Evolutionary conservation across 148 eudicot genomes (phyloP), one percentile per base, ranked within the genome.

Genomic region (Spergularia bocconei): DNA sequence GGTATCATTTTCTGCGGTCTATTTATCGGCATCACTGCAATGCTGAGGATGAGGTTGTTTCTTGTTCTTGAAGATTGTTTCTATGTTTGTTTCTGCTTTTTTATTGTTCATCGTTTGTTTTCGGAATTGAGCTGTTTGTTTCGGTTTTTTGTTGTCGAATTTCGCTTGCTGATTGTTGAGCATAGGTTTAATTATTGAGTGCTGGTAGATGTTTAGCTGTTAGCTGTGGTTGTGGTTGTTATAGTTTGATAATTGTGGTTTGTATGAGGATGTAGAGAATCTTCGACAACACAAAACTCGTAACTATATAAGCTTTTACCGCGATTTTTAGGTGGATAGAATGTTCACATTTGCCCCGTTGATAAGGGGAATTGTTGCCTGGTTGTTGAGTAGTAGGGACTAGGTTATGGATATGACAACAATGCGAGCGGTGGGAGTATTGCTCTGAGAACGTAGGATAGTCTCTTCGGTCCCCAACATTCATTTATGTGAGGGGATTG

Each of bases 11-110:
- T 61, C 75, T 94, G 39, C 75, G 97, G 21, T 86, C 87, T 12
- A 90, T 94, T 72, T 94, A 94, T 59, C 87, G 86, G 83, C 97
- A 94, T 78, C 98, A 94, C 76, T 91, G 91, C 85, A 90, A 88
- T 86, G 97, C 98, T 6, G 97, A 94, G 79, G 98, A 94, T 79
- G 98, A 94, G 93, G 97, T 90, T 12, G 20, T 14, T 59, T 69
- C 61, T 9, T 58, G 10, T 44, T 52, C 36, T 9, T 29, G 41
- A 4, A 58, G 0, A 41, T 1, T 2, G 23, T 39, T 66, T 74
- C n/a, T n/a, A 61, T 36, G 47, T 82, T 62, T 64, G 19, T 7
- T 29, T 29, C 36, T 29, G 36, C 4, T 29, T 29, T 29, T 3
- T 29, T 29, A 2, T 29, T 29, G 36, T 29, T 29, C 2, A 29